These are phyloP conservation scores for Penicillium nordicum DNA, from an alignment of 2,329 filamentous ascomycete genomes.

Conservation along the genomic window DNA sequence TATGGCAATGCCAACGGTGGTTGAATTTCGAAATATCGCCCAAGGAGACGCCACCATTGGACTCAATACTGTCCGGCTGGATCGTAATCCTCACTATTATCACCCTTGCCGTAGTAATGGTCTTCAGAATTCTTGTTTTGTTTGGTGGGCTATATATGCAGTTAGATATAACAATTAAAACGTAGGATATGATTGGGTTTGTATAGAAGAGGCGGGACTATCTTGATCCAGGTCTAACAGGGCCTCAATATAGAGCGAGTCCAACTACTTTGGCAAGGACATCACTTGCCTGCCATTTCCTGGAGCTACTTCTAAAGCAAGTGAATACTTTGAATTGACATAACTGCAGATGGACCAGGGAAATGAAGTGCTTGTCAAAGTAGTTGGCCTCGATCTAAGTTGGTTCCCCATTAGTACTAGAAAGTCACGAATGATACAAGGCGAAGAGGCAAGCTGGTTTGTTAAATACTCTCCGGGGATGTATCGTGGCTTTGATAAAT, in stretches of 20 bases:
- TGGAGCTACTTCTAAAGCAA: neutral
- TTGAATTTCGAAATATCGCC: neutral
- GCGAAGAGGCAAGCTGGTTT: no score
- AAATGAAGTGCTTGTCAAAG: neutral
- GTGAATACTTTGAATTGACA: neutral
- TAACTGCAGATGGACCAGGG: neutral
- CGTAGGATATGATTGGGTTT: neutral
- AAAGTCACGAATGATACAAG: neutral
- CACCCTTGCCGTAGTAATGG: neutral
- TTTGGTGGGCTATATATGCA: neutral
- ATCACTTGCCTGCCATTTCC: neutral
- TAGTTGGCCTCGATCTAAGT: neutral
- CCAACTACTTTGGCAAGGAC: neutral
- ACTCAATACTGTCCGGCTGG: neutral
- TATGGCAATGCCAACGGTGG: neutral
- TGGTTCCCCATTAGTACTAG: neutral
- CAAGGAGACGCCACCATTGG: neutral
- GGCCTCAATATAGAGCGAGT: neutral
- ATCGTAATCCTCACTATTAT: neutral
- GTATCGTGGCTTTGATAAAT: no score
- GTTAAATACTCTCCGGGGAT: neutral
- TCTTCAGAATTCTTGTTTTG: neutral
- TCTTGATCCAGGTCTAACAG: neutral
- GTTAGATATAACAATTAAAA: neutral
- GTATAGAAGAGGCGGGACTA: neutral